A percentile compares a stretch with the other conserved stretches of the same genome.
phyloP scores from a whole-genome alignment of 1,284 basidiomycete genomes.

The Fistulinella cinereoalba region DNA sequence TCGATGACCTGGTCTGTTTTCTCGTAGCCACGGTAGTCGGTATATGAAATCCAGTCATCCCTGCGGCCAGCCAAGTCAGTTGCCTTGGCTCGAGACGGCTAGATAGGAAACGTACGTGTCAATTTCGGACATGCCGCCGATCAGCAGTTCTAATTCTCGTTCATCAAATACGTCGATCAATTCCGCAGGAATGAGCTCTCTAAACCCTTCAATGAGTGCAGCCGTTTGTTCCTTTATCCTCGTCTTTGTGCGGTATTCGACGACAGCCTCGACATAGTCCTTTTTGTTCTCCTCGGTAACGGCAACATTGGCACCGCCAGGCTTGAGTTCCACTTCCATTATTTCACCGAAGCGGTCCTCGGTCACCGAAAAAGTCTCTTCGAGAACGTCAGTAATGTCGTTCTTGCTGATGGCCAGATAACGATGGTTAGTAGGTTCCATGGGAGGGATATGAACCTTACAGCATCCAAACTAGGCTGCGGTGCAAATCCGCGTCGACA shows the following conservation, averaged over 20 bases:
- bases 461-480: constrained; percentile 95
- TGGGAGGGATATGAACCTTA: constrained; percentile 31
- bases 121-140: constrained; percentile 96
- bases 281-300: constrained; percentile 96
- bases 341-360: constrained; percentile 95
- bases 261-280: constrained; percentile 88
- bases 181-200: constrained; percentile 92
- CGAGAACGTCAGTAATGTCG: constrained; percentile 87
- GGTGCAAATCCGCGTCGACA: constrained; percentile 84
- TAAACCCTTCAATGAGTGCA: constrained; percentile 93
- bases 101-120: constrained; percentile 63
- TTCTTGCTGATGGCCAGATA: constrained; percentile 60
- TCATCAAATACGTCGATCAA: constrained; percentile 95
- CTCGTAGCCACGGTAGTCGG: constrained; percentile 72
- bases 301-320: constrained; percentile 73
- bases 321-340: constrained; percentile 86
- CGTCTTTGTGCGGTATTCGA: constrained; percentile 88
- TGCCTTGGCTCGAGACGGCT: background rate
- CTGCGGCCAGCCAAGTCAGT: constrained; percentile 33
- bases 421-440: constrained; percentile 15
- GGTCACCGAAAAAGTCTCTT: constrained; percentile 86
- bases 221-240: constrained; percentile 95
- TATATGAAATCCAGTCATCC: constrained; percentile 77
- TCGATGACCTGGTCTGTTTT: constrained; percentile 87
- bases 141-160: constrained; percentile 87